These are phyloP conservation scores for Mycena olivaceomarginata DNA, from an alignment of 768 basidiomycete genomes.

Conservation along the genomic window DNA sequence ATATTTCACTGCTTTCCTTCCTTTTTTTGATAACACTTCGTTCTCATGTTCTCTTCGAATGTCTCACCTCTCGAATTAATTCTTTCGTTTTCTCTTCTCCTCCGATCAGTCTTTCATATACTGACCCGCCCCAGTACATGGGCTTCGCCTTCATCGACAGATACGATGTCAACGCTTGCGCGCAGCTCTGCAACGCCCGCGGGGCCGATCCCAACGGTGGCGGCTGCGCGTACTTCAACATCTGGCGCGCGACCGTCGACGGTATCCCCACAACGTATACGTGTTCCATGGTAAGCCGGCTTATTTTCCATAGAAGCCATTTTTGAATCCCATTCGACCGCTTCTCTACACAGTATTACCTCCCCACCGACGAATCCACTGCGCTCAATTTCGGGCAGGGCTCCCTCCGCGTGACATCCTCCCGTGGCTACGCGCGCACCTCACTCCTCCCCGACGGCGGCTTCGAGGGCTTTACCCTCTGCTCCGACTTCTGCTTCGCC, in stretches of 20 bases:
- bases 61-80: too few species aligned
- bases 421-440: not conserved
- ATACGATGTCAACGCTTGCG: slow-evolving; percentile 43
- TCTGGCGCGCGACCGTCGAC: slow-evolving; percentile 18
- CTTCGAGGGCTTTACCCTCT: not conserved
- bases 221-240: not conserved
- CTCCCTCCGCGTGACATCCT: not conserved
- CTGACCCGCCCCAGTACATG: slow-evolving; percentile 4
- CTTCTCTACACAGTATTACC: not conserved
- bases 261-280: slow-evolving; percentile 44
- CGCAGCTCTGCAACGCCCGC: slow-evolving; percentile 35
- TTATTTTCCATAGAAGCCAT: not conserved
- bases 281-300: slow-evolving; percentile 38
- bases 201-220: slow-evolving; percentile 17
- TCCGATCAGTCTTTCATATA: too few species aligned
- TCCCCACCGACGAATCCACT: not conserved
- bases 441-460: not conserved
- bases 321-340: not conserved
- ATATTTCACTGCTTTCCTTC: too few species aligned
- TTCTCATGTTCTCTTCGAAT: not conserved
- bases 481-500: not conserved
- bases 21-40: not conserved
- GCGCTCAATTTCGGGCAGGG: not conserved
- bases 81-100: too few species aligned
- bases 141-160: slow-evolving; percentile 39